Conservation (phyloP, 805 yeast genomes). For the Ogataea minuta region DNA sequence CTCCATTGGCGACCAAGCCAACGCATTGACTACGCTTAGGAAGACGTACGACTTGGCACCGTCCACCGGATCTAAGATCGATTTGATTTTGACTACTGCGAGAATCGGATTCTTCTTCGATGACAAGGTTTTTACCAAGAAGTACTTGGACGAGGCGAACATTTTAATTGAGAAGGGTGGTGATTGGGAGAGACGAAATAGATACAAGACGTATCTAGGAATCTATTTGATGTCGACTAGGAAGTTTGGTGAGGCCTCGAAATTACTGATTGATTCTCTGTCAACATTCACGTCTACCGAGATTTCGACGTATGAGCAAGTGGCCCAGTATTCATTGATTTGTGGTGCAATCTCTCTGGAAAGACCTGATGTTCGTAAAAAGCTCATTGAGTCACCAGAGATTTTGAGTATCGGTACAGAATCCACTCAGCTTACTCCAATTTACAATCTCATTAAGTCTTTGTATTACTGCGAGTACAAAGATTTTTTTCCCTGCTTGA, state of each 20-base stretch:
- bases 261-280: constrained; percentile 80
- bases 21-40: constrained; percentile 63
- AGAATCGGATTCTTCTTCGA: constrained; percentile 88
- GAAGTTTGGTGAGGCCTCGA: constrained; percentile 82
- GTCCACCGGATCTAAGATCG: constrained; percentile 88
- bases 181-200: constrained; percentile 97
- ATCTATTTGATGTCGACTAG: constrained; percentile 81
- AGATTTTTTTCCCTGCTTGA: constrained; percentile 69
- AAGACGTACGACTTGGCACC: constrained; percentile 79
- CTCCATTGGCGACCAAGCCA: constrained; percentile 72
- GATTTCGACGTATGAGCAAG: constrained; percentile 81
- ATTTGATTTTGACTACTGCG: constrained; percentile 73
- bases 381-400: constrained; percentile 92
- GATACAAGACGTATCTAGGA: constrained; percentile 90
- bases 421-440: constrained; percentile 70
- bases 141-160: constrained; percentile 71
- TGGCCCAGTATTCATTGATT: constrained; percentile 83
- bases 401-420: constrained; percentile 75
- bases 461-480: constrained; percentile 86
- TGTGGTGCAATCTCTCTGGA: constrained; percentile 83
- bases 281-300: constrained; percentile 96
- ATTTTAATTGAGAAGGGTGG: constrained; percentile 91
- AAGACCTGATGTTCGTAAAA: constrained; percentile 79
- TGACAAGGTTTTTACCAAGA: constrained; percentile 67
- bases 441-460: constrained; percentile 79